A percentile compares a stretch with the other conserved stretches of the same genome.
Evolutionary conservation across 208 protist species (phyloP).

Genomic region (Trypanosoma caninum): DNA sequence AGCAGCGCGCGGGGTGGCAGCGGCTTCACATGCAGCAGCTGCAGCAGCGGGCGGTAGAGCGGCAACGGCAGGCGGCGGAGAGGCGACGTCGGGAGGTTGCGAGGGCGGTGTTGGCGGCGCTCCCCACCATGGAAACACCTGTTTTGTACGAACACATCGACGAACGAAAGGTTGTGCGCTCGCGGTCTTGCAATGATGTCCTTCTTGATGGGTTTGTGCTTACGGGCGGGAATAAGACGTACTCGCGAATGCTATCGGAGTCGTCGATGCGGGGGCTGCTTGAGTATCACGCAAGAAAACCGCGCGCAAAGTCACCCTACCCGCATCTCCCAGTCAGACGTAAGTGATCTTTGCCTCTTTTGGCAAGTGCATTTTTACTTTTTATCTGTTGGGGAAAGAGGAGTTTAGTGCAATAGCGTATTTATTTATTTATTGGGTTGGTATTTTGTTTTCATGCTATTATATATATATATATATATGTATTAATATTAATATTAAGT

Average conservation of each 20-base stretch:
- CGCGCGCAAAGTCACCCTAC: conserved; percentile 19
- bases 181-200: not conserved
- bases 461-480: conserved; percentile 19
- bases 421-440: not conserved
- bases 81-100: not conserved
- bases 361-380: not conserved
- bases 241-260: conserved; percentile 16
- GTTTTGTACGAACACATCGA: conserved; percentile 15
- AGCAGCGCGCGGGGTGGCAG: conserved; percentile 3
- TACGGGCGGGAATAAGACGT: conserved; percentile 8
- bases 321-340: conserved; percentile 4
- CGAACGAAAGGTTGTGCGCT: not conserved
- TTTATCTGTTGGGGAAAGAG: not conserved
- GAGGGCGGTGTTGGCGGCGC: not conserved
- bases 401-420: too few relatives aligned
- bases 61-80: conserved; percentile 2
- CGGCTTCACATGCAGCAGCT: conserved; percentile 14
- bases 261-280: conserved; percentile 14
- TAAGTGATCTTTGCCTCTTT: not conserved
- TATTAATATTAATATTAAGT: conserved; percentile 5
- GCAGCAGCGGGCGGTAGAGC: conserved; percentile 11
- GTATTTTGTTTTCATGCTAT: not conserved
- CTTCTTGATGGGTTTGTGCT: conserved; percentile 2
- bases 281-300: conserved; percentile 13
- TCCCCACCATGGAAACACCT: conserved; percentile 1